Evolutionary conservation across 1,284 basidiomycete species (phyloP).

Genomic region (Apiotrichum siamense): DNA sequence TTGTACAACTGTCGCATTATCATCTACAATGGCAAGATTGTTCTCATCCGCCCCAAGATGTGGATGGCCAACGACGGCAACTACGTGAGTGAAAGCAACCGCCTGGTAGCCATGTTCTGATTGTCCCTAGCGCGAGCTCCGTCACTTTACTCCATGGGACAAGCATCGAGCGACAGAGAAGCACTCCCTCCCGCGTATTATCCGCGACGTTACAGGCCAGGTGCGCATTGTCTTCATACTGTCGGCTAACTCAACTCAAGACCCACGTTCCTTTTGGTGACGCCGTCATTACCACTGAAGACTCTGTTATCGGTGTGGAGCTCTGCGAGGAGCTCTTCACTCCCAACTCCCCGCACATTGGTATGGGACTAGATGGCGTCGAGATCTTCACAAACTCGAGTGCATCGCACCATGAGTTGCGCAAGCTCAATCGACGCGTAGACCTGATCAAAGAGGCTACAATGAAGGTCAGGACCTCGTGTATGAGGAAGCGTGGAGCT

Average conservation of each 20-base stretch:
- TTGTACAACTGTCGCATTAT: conserved; percentile 95
- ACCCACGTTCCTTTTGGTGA: conserved; percentile 90
- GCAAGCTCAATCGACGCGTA: conserved; percentile 84
- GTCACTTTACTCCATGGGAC: conserved; percentile 94
- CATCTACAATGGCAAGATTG: conserved; percentile 74
- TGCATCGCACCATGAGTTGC: conserved; percentile 93
- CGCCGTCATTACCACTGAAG: conserved; percentile 83
- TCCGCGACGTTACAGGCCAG: conserved; percentile 82
- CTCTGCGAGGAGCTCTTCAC: conserved; percentile 97
- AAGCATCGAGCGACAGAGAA: conserved; percentile 82
- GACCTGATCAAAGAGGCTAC: conserved; percentile 97
- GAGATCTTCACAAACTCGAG: conserved; percentile 98
- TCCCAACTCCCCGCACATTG: conserved; percentile 91
- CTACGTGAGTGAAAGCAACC: conserved; percentile 52
- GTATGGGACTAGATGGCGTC: conserved; percentile 95
- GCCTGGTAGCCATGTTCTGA: conserved; percentile 1
- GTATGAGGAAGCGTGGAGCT: no score
- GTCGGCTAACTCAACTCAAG: conserved; percentile 45
- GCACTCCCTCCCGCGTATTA: conserved; percentile 79
- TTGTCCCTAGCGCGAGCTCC: conserved; percentile 81
- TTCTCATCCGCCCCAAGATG: conserved; percentile 96
- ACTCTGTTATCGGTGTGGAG: conserved; percentile 93
- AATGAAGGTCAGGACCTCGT: conserved; percentile 74
- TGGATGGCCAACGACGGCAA: conserved; percentile 99
- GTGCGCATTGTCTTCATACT: conserved; percentile 46